Evolutionary conservation across 768 basidiomycete genomes (phyloP), one percentile per base, ranked within the genome.

Genomic region (Gautieria morchelliformis): DNA sequence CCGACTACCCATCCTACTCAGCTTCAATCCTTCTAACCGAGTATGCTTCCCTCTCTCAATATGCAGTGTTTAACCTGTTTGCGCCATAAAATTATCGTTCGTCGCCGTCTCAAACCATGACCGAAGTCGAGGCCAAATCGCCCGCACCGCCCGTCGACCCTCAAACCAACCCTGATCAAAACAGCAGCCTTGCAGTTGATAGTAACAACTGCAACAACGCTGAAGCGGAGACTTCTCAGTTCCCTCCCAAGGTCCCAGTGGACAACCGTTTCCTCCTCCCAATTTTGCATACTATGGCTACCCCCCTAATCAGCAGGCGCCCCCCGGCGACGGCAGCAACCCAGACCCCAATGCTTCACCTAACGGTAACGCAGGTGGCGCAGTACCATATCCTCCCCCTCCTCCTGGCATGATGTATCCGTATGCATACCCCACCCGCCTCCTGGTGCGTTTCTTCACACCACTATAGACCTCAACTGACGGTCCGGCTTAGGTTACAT

Each of bases 381-480:
- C 67, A 15, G 67, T 59, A 37, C 61, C 68, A 44, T 67, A 72
- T 11, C 71, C 70, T n/a, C n/a, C n/a, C 0, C 64, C 35, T 22
- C 59, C 72, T 5, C 74, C 72, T 12, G 75, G 74, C 37, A 68
- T 76, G 59, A 68, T 76, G 58, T 57, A 48, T 49, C 56, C 56
- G 19, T 57, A 57, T 50, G 46, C 42, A 30, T 75, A 74, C 73
- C 71, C 17, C 76, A 74, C 54, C 68, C 72, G 47, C 71, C 71
- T 14, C 63, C 62, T 32, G 58, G 58, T 55, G n/a, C 22, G 30
- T 30, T 11, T 49, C 14, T 33, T 30, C 48, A 39, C n/a, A 52
- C 24, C 51, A 58, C 9, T 42, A 24, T 27, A 17, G 9, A 12
- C 24, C 32, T 17, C 3, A 27, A 30, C 24, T 3, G 48, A 30